Evolutionary conservation across 345 rosid genomes (phyloP), one percentile per base, ranked within the genome.

Genomic region (Eucalyptus sideroxylon): DNA sequence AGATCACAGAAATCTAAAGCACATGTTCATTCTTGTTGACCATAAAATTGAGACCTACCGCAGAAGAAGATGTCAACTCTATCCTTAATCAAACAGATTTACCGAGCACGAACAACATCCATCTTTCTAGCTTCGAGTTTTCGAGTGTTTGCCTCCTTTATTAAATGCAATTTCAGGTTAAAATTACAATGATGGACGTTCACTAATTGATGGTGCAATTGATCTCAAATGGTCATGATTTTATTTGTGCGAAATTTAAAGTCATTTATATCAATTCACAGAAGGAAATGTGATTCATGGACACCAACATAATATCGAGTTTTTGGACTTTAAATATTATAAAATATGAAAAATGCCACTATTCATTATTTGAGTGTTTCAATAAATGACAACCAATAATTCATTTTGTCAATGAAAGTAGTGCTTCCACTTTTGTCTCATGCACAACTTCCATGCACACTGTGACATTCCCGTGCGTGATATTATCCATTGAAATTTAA

Each of bases 121-220:
- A 6, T 26, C 65, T 24, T 59, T 59, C 2, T 59, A 24, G 65
- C 65, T 24, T 59, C 0, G 30, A 59, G 5, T 59, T 59, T 59
- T 24, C 11, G 0, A 0, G 15, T 24, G 65, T 59, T 59, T 59
- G 65, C 65, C 65, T 59, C 65, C 65, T 59, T 59, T 59, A 59
- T 0, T 26, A 59, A 59, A 0, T 59, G 65, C 0, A 7, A 59
- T 59, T 59, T 59, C n/a, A 59, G 0, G n/a, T 11, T 26, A 53
- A 53, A 53, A 3, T 53, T 53, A 53, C 59, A 53, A 19, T 0
- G n/a, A 59, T 59, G 0, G 65, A 59, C 0, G n/a, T n/a, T 59
- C 4, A 11, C 15, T 59, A 26, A 24, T 24, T 26, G n/a, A n/a
- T n/a, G n/a, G n/a, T n/a, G n/a, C n/a, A 0, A 59, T 59, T 0